Evolutionary conservation across 805 yeast genomes (phyloP).

Genomic region (Metschnikowia picachoensis): DNA sequence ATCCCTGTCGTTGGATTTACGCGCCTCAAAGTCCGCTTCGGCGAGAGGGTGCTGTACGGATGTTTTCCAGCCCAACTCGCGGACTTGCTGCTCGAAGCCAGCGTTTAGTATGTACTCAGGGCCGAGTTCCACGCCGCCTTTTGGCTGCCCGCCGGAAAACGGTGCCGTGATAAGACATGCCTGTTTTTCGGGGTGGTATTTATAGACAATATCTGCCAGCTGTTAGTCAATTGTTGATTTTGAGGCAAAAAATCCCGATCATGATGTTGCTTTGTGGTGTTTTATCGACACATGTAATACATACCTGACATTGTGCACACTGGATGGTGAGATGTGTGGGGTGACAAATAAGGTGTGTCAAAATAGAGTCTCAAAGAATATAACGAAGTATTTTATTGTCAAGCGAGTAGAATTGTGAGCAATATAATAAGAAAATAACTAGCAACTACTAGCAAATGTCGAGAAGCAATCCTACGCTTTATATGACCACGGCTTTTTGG

Average conservation of each 20-base stretch:
- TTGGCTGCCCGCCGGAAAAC: constrained; percentile 93
- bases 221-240: constrained; percentile 5
- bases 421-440: background rate
- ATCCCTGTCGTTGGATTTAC: constrained; percentile 43
- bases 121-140: constrained; percentile 90
- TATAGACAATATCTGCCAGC: constrained; percentile 37
- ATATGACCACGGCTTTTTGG: background rate
- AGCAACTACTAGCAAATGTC: too few relatives aligned
- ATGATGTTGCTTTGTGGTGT: background rate
- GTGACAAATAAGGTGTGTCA: too few relatives aligned
- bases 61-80: constrained; percentile 70
- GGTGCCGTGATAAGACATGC: constrained; percentile 84
- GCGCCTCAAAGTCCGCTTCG: constrained; percentile 40
- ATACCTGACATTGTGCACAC: constrained; percentile 8
- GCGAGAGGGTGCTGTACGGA: constrained; percentile 51
- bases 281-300: background rate
- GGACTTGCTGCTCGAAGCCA: constrained; percentile 64
- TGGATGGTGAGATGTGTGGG: background rate
- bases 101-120: constrained; percentile 75
- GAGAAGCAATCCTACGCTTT: background rate
- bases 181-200: constrained; percentile 50
- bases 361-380: too few relatives aligned
- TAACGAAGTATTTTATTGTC: too few relatives aligned
- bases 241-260: too few relatives aligned
- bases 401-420: too few relatives aligned